phyloP scores from a whole-genome alignment of 768 basidiomycete genomes.

The Amanita polypyramis region DNA sequence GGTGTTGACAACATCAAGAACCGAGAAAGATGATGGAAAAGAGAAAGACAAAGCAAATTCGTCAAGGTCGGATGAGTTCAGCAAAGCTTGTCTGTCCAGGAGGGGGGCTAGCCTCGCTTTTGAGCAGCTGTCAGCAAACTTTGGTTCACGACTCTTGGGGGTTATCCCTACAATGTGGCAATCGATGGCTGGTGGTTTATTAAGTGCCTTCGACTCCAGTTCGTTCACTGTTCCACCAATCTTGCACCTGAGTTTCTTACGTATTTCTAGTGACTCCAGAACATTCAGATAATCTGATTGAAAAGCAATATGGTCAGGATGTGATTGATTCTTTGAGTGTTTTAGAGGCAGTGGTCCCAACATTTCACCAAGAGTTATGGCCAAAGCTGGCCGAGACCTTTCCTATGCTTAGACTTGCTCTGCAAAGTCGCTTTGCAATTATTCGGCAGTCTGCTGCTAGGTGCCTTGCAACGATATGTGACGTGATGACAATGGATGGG shows the following conservation, averaged over 20 bases:
- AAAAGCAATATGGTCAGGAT: slow-evolving; percentile 73
- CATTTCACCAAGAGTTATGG: slow-evolving; percentile 63
- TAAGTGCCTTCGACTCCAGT: slow-evolving; percentile 62
- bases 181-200: slow-evolving; percentile 73
- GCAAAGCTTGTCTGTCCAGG: slow-evolving; percentile 61
- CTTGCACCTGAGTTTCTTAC: neutral
- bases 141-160: slow-evolving; percentile 62
- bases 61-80: slow-evolving; percentile 41
- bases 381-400: slow-evolving; percentile 61
- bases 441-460: slow-evolving; percentile 81
- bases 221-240: slow-evolving; percentile 12
- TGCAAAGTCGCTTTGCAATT: slow-evolving; percentile 84
- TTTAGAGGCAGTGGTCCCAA: slow-evolving; percentile 70
- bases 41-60: slow-evolving; percentile 30
- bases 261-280: slow-evolving; percentile 35
- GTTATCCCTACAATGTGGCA: slow-evolving; percentile 94
- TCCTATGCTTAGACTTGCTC: slow-evolving; percentile 63
- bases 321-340: slow-evolving; percentile 91
- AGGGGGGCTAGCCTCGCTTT: slow-evolving; percentile 85
- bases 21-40: slow-evolving; percentile 29
- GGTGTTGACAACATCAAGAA: slow-evolving; percentile 19
- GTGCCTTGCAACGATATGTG: slow-evolving; percentile 82
- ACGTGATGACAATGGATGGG: slow-evolving; percentile 73
- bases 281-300: slow-evolving; percentile 55
- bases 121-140: slow-evolving; percentile 61